Evolutionary conservation across 2,329 filamentous ascomycete genomes (phyloP), one percentile per base, ranked within the genome.

Genomic region (Fusarium tanahbumbuense): DNA sequence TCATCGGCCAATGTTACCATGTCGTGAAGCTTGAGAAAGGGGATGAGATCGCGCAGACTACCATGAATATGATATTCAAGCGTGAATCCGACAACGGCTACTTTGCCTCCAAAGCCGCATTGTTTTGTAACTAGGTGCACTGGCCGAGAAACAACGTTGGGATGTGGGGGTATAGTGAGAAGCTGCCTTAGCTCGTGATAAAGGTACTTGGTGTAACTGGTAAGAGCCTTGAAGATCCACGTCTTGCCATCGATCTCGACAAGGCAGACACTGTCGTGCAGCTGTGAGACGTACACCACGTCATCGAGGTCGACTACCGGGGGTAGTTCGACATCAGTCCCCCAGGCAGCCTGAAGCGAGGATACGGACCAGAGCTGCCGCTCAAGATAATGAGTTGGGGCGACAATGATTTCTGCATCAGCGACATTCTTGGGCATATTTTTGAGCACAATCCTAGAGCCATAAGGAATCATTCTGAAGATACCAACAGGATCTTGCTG

Each of bases 111-210:
- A 71, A 89, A 89, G 22, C 80, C 80, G 73, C 84, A 86, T 56
- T 77, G 80, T 72, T 89, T 90, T 25, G 83, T 87, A 45, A 90
- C 80, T 28, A 90, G 76, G 61, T 88, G 84, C 10, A 80, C 76
- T 12, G 88, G 88, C 11, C 79, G 78, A 25, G 82, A 77, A 50
- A 89, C 83, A 60, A 90, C 78, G 74, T 87, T 85, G 4, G 80
- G 79, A 71, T 90, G 87, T 5, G 83, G 80, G 28, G 82, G 78
- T 47, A 89, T 81, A 28, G 76, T 81, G 56, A 89, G 83, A 4
- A 90, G 82, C 25, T 84, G 83, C 56, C 84, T 84, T 20, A 90
- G 80, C 76, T 90, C 88, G 70, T 89, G 86, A 73, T 89, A 90
- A 40, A 90, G 79, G 72, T 86, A 89, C 72, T 89, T 89, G 64